These are phyloP conservation scores for Gastroboletus turbinatus DNA, from an alignment of 1,284 basidiomycete species.

Conservation along the genomic window DNA sequence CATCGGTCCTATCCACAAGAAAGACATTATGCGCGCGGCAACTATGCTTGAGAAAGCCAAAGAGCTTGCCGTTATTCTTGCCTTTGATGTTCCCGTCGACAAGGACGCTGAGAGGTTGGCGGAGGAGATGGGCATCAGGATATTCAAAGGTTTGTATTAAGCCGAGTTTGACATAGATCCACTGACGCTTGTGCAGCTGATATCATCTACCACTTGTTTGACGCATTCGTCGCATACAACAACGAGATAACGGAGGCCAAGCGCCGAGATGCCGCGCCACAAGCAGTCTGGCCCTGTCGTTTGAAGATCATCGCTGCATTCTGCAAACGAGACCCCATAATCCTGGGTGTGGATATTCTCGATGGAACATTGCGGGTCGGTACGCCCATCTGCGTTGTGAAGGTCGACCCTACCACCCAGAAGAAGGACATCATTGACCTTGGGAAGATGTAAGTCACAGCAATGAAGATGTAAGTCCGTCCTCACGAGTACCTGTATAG, in stretches of 20 bases:
- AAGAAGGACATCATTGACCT: constrained; percentile 91
- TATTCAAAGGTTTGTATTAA: constrained; percentile 79
- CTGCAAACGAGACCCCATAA: constrained; percentile 96
- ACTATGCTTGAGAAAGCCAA: constrained; percentile 97
- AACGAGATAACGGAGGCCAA: constrained; percentile 92
- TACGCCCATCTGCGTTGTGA: constrained; percentile 94
- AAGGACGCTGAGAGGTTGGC: constrained; percentile 91
- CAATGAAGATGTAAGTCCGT: constrained; percentile 1
- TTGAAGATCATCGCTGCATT: constrained; percentile 92
- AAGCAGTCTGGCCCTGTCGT: constrained; percentile 96
- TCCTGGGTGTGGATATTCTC: constrained; percentile 95
- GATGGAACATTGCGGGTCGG: constrained; percentile 93
- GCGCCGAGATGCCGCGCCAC: constrained; percentile 87
- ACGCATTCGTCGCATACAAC: constrained; percentile 97
- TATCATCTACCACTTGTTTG: constrained; percentile 99
- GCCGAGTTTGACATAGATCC: neutral
- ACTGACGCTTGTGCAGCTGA: constrained; percentile 57
- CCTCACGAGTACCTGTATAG: constrained; percentile 41
- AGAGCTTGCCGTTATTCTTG: constrained; percentile 93
- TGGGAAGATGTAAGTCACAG: constrained; percentile 82
- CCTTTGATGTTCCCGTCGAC: constrained; percentile 95
- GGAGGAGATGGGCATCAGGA: constrained; percentile 89
- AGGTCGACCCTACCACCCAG: constrained; percentile 80
- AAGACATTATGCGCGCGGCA: constrained; percentile 89
- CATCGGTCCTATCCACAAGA: constrained; percentile 97